phyloP scores from a whole-genome alignment of 768 basidiomycete species.

The Suillus discolor region DNA sequence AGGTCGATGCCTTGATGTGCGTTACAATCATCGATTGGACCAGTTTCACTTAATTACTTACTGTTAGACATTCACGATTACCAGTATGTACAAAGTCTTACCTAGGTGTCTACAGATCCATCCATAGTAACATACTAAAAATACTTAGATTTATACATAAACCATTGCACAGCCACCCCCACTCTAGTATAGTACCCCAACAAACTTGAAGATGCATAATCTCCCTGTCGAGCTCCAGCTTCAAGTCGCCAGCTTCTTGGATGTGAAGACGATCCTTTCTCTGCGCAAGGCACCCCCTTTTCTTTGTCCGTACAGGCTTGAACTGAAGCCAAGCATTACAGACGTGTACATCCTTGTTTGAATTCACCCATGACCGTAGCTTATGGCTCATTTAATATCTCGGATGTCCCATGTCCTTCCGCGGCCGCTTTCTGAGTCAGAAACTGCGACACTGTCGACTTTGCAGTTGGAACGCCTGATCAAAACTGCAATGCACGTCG shows the following conservation, averaged over 20 bases:
- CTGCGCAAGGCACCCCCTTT: slow-evolving; percentile 18
- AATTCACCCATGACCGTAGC: slow-evolving; percentile 18
- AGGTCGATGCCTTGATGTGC: background rate
- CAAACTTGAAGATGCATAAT: background rate
- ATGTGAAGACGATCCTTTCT: slow-evolving; percentile 19
- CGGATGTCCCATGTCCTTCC: slow-evolving; percentile 17
- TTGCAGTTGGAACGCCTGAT: slow-evolving; percentile 19
- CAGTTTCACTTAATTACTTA: background rate
- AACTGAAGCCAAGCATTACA: slow-evolving; percentile 9
- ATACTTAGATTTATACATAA: background rate
- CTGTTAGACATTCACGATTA: background rate
- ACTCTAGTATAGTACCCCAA: background rate
- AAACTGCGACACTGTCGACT: slow-evolving; percentile 15
- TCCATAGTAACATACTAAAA: background rate
- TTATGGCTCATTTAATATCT: slow-evolving; percentile 23
- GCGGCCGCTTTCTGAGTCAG: slow-evolving; percentile 17
- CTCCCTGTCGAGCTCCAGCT: slow-evolving; percentile 24
- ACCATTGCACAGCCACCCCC: background rate
- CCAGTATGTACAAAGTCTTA: background rate
- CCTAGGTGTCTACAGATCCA: background rate
- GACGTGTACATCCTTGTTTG: slow-evolving; percentile 27
- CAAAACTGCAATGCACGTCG: slow-evolving; percentile 15
- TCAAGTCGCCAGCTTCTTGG: slow-evolving; percentile 17
- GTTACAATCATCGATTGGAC: background rate
- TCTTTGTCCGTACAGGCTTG: background rate